These are phyloP conservation scores for Straminergon stramineum DNA, from an alignment of 225 moss, liverwort and hornwort genomes.

Conservation along the genomic window DNA sequence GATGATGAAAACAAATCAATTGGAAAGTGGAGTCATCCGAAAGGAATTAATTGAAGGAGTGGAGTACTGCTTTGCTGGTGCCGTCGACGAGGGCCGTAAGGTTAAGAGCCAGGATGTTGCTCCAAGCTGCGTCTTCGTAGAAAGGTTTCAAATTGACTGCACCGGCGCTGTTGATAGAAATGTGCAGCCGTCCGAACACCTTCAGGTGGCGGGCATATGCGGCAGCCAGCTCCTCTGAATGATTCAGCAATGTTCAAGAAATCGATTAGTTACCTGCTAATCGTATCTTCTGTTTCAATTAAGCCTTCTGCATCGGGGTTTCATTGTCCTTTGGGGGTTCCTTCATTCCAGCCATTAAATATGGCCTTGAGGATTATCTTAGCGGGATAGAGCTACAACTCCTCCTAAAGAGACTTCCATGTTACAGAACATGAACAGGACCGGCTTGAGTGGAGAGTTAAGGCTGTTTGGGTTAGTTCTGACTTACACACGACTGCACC, in stretches of 20 bases:
- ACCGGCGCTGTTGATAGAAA: conserved; percentile 71
- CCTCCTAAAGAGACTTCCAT: not conserved
- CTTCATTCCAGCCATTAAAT: not conserved
- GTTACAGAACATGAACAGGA: not conserved
- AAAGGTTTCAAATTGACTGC: not conserved
- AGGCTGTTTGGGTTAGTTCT: not conserved
- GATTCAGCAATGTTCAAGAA: not conserved
- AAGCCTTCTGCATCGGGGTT: not conserved
- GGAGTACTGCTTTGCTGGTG: conserved; percentile 42
- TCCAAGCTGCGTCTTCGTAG: conserved; percentile 39
- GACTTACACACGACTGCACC: not conserved
- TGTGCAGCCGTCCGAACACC: conserved; percentile 51
- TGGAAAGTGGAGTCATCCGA: not conserved
- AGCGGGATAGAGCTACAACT: not conserved
- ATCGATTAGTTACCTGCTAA: not conserved
- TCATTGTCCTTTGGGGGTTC: not conserved
- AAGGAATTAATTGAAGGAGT: not conserved
- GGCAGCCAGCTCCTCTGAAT: not conserved
- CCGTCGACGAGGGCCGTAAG: conserved; percentile 54
- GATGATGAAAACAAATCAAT: not conserved
- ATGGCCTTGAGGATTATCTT: not conserved
- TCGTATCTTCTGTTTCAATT: not conserved
- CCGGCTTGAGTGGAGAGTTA: not conserved
- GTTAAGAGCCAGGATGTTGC: conserved; percentile 39
- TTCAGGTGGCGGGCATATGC: conserved; percentile 54